Conservation (phyloP, 2,329 filamentous ascomycete genomes). For the Aspergillus proliferans region DNA sequence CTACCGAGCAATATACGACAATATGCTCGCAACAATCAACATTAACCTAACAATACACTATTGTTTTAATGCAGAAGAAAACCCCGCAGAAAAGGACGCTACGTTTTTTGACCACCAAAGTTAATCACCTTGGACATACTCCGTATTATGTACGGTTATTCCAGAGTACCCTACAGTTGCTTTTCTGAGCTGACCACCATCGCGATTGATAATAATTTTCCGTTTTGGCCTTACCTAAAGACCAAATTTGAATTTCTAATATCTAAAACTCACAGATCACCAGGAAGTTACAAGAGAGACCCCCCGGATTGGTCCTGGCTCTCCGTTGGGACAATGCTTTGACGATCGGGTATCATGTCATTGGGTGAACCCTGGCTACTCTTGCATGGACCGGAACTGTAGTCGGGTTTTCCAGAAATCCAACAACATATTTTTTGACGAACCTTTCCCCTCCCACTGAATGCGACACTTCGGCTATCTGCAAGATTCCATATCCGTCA, state of each 20-base stretch:
- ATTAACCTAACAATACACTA: no score
- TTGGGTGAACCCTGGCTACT: neutral
- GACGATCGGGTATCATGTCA: neutral
- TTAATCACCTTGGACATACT: neutral
- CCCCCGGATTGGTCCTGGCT: neutral
- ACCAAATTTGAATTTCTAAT: neutral
- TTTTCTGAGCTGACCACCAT: neutral
- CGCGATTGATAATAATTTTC: neutral
- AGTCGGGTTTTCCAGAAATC: neutral
- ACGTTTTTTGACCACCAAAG: neutral
- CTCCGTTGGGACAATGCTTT: neutral
- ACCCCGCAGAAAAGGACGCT: neutral
- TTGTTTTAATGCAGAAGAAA: neutral
- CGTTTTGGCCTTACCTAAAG: neutral
- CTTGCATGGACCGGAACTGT: constrained; percentile 1
- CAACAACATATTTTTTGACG: neutral
- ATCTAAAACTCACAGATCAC: neutral
- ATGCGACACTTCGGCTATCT: constrained; percentile 2
- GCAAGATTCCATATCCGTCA: constrained; percentile 2
- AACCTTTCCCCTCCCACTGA: constrained; percentile 1
- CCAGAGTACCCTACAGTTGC: neutral
- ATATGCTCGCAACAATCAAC: neutral
- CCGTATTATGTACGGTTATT: no score
- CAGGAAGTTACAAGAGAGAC: neutral
- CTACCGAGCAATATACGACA: neutral